Conservation (phyloP, 768 basidiomycete species). For the Cyclocybe aegerita region DNA sequence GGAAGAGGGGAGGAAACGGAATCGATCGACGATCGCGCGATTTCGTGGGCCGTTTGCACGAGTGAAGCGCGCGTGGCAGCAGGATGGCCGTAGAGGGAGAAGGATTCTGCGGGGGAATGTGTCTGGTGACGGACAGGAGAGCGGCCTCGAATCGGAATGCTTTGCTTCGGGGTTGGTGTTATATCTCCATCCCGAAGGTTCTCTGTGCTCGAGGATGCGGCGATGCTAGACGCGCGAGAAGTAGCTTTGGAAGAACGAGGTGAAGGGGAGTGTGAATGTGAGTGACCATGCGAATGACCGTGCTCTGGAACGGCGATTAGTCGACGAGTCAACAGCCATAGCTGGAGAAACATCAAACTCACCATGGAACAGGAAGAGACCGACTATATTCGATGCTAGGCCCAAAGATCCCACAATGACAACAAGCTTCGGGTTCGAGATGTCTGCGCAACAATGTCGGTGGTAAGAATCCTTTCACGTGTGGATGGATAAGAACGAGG, state of each 20-base stretch:
- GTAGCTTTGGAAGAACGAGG: constrained; percentile 20
- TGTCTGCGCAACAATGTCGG: constrained; percentile 49
- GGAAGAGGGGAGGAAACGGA: constrained; percentile 10
- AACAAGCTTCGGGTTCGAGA: constrained; percentile 84
- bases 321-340: background rate
- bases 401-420: constrained; percentile 90
- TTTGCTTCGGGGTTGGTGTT: constrained; percentile 31
- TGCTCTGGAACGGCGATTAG: constrained; percentile 48
- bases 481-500: constrained; percentile 4
- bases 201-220: constrained; percentile 19
- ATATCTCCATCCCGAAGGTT: constrained; percentile 18
- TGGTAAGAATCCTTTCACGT: background rate
- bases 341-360: constrained; percentile 16
- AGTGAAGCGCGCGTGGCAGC: constrained; percentile 70
- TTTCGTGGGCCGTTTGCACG: constrained; percentile 83
- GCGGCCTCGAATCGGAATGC: constrained; percentile 19
- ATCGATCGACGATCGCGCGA: constrained; percentile 49
- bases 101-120: constrained; percentile 35
- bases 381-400: constrained; percentile 88
- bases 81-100: constrained; percentile 72
- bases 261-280: constrained; percentile 38
- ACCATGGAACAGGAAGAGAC: constrained; percentile 96
- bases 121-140: constrained; percentile 20
- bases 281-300: constrained; percentile 60
- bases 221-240: constrained; percentile 32